phyloP scores from a whole-genome alignment of 768 basidiomycete species.

The Coprinopsis sp. region DNA sequence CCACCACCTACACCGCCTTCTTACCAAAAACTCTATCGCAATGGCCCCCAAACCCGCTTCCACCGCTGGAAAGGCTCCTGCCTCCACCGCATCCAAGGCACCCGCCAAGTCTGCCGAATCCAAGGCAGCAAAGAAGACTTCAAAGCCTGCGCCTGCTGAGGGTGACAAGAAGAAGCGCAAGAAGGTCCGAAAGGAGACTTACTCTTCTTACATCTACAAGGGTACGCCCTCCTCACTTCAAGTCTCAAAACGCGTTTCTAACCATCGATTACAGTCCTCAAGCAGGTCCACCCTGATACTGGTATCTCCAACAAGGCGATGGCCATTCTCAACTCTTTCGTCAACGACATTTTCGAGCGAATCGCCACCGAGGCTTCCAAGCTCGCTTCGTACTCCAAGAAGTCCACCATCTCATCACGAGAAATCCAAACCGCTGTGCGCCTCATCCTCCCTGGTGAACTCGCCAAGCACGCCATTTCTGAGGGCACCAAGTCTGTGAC shows the following conservation, averaged over 20 bases:
- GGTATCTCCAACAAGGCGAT: constrained; percentile 98
- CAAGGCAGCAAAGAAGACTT: constrained; percentile 79
- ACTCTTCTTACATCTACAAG: constrained; percentile 94
- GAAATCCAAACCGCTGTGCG: constrained; percentile 98
- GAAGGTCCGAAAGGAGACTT: constrained; percentile 88
- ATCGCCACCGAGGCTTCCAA: constrained; percentile 89
- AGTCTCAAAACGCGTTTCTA: neutral
- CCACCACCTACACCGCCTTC: constrained; percentile 28
- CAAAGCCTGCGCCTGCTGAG: constrained; percentile 51
- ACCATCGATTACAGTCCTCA: constrained; percentile 59
- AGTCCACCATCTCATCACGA: constrained; percentile 97
- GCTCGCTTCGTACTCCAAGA: constrained; percentile 97
- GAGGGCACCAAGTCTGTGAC: constrained; percentile 44
- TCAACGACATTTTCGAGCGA: constrained; percentile 92
- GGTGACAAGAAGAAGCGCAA: constrained; percentile 86
- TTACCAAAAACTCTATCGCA: constrained; percentile 21
- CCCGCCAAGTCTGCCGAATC: constrained; percentile 61
- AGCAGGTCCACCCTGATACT: constrained; percentile 96
- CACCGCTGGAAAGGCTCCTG: constrained; percentile 75
- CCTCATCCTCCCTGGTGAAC: constrained; percentile 93
- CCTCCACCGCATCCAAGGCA: constrained; percentile 66
- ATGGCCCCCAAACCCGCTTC: constrained; percentile 84
- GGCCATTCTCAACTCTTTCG: constrained; percentile 89
- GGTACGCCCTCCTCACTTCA: constrained; percentile 38
- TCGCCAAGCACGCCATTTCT: constrained; percentile 91